phyloP scores from a whole-genome alignment of 768 basidiomycete genomes.

The Panaeolus papilionaceus region DNA sequence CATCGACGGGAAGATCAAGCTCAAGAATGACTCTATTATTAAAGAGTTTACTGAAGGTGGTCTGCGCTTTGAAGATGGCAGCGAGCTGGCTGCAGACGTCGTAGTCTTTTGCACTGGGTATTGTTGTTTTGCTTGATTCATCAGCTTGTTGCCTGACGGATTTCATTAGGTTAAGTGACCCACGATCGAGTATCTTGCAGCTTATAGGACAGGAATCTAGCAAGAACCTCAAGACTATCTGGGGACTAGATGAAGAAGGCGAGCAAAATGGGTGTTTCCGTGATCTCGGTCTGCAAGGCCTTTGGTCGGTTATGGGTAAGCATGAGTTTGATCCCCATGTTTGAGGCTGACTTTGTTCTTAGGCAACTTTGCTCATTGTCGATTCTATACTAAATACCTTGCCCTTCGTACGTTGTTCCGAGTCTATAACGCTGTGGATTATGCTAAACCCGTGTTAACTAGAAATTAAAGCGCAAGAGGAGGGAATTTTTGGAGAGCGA shows the following conservation, averaged over 20 bases:
- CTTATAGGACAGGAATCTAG: constrained; percentile 55
- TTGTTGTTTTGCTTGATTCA: not conserved
- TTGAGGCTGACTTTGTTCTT: not conserved
- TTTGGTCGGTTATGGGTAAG: constrained; percentile 69
- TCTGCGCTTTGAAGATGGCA: constrained; percentile 55
- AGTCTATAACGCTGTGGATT: not conserved
- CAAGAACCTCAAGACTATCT: constrained; percentile 54
- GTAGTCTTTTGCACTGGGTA: constrained; percentile 68
- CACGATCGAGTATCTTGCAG: constrained; percentile 42
- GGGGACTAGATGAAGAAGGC: constrained; percentile 72
- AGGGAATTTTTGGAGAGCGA: constrained; percentile 19
- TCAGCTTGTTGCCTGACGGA: not conserved
- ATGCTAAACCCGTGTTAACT: not conserved
- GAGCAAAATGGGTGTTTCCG: constrained; percentile 59
- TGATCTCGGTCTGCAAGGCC: constrained; percentile 54
- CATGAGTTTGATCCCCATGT: not conserved
- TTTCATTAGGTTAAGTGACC: constrained; percentile 49
- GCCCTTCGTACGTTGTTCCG: constrained; percentile 59
- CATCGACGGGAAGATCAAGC: constrained; percentile 71
- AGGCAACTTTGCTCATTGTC: constrained; percentile 56
- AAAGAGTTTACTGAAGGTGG: constrained; percentile 48
- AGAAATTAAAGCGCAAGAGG: constrained; percentile 18
- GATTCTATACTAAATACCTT: constrained; percentile 67
- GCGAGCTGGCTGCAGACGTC: constrained; percentile 55
- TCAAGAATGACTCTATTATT: constrained; percentile 66